phyloP scores from a whole-genome alignment of 73 alveolate species.

The Paramecium bursaria region DNA sequence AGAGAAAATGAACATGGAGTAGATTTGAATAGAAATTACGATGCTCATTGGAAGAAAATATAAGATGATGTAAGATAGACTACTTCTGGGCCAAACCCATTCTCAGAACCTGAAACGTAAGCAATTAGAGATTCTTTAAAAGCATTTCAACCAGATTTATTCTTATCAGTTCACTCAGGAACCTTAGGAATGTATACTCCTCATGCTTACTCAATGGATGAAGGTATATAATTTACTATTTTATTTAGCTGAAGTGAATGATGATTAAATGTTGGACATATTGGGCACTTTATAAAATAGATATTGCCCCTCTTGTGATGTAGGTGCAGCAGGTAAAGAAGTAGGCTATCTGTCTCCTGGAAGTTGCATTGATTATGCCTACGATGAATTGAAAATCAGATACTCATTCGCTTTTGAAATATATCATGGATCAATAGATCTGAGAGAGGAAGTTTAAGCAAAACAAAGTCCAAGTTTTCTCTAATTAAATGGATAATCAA shows the following conservation, averaged over 20 bases:
- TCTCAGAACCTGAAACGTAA: conserved; percentile 78
- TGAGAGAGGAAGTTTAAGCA: conserved; percentile 27
- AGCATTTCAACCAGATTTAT: conserved; percentile 72
- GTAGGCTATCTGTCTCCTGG: conserved; percentile 78
- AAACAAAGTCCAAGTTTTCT: background rate
- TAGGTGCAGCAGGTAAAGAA: conserved; percentile 75
- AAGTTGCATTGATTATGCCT: conserved; percentile 77
- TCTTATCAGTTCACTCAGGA: conserved; percentile 76
- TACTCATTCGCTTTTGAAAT: conserved; percentile 80
- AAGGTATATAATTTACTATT: background rate
- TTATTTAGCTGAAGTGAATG: conserved; percentile 44
- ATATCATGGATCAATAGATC: conserved; percentile 50
- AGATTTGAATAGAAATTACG: conserved; percentile 81
- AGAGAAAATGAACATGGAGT: conserved; percentile 77
- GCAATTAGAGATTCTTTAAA: conserved; percentile 55
- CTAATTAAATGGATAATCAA: conserved; percentile 1
- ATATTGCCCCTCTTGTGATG: conserved; percentile 63
- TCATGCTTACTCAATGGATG: conserved; percentile 69
- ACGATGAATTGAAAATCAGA: conserved; percentile 62
- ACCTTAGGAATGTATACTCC: conserved; percentile 73
- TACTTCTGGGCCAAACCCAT: conserved; percentile 74
- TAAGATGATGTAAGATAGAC: conserved; percentile 48
- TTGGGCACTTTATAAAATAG: conserved; percentile 37
- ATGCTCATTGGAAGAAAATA: conserved; percentile 72
- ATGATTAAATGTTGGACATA: conserved; percentile 51